Base-by-base conservation (phyloP, 2,329 filamentous ascomycete genomes). In the Diaporthe destruens region DNA sequence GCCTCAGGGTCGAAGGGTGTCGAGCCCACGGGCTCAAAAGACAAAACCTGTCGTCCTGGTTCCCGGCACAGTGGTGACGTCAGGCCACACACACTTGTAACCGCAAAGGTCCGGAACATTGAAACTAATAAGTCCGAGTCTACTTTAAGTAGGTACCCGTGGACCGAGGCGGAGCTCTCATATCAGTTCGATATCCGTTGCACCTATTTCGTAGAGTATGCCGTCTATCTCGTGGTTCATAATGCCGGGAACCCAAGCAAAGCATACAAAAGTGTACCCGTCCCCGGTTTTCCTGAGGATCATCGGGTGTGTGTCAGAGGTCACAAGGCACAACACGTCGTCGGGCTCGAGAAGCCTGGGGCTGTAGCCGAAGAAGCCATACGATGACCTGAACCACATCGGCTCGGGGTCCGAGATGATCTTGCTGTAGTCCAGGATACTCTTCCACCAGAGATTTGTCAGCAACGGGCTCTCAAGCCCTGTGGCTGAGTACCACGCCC, bases 41-140 rank as follows among this genome's bases (percentile, higher is more conserved):
- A 11, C n/a, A 42, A 49, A 51, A 34, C 11, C 44, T 32, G 36
- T 2, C 1, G n/a, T 36, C 29, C 36, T 65, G 61, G 61, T 44
- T 51, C 61, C 49, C 61, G 44, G 20, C 44, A 20, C 14, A 70
- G 67, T 61, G 67, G 55, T 70, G 67, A 70, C 67, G 67, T 70
- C 67, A 70, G 67, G 14, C 36, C 32, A 1, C 16, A 1, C 16
- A n/a, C 36, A 11, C 11, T 39, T 39, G 36, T 39, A 9, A 39
- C 36, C 36, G 12, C 36, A 39, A 12, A 12, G 36, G 36, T 39
- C 36, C 36, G 9, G 36, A 14, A 14, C 36, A 14, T 39, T 39
- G 36, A 39, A 39, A 14, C 36, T 14, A 39, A n/a, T n/a, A n/a
- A n/a, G n/a, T n/a, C n/a, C n/a, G n/a, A n/a, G n/a, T n/a, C n/a